phyloP scores from a whole-genome alignment of 2,329 filamentous ascomycete species.

The Elsinoe necatrix region DNA sequence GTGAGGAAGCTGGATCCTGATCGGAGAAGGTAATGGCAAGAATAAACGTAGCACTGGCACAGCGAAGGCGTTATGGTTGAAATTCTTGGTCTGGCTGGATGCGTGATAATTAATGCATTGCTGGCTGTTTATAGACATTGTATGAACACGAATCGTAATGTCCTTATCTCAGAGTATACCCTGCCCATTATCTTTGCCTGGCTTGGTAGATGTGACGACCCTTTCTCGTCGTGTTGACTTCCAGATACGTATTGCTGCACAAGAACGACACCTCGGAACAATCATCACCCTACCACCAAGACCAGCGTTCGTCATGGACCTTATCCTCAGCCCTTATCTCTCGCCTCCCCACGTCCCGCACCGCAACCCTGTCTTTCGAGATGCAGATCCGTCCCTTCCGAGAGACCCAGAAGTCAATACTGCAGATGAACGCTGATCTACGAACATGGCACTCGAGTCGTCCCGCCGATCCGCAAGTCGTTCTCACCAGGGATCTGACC shows the following conservation, averaged over 20 bases:
- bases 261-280: too few species aligned
- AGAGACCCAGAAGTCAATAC: neutral
- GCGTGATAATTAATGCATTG: neutral
- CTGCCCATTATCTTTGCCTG: too few species aligned
- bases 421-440: neutral
- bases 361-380: neutral
- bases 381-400: too few species aligned
- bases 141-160: neutral
- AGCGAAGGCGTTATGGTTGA: neutral
- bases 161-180: neutral
- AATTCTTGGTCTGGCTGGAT: neutral
- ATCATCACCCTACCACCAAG: too few species aligned
- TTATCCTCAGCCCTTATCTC: neutral
- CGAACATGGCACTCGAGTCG: neutral
- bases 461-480: neutral
- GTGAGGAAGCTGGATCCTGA: constrained; percentile 17
- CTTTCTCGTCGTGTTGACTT: too few species aligned
- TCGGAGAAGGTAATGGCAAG: neutral
- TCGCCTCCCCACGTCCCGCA: neutral
- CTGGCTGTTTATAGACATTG: neutral
- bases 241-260: too few species aligned
- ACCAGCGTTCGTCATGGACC: neutral
- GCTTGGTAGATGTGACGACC: too few species aligned
- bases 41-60: neutral
- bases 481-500: neutral